phyloP scores from a whole-genome alignment of 75 land plant genomes.

The Pinus albicaulis region DNA sequence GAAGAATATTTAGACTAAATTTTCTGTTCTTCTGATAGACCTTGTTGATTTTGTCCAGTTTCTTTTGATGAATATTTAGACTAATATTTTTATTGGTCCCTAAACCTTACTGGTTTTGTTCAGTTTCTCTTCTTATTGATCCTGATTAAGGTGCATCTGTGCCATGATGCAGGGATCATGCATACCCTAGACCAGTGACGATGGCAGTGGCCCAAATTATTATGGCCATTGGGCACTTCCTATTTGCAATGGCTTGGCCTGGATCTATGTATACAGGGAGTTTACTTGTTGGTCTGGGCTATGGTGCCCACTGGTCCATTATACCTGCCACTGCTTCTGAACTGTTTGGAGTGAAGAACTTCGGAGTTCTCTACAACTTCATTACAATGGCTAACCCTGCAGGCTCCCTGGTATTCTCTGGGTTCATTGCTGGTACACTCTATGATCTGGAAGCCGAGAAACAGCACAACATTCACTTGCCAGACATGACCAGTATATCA shows the following conservation, averaged over 20 bases:
- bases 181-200: no score
- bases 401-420: constrained; percentile 64
- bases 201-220: constrained; percentile 57
- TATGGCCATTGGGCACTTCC: constrained; percentile 65
- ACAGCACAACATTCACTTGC: constrained; percentile 27
- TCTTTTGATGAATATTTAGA: no score
- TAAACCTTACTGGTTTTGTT: no score
- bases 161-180: no score
- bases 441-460: constrained; percentile 86
- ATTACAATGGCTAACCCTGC: constrained; percentile 38
- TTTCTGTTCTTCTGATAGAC: no score
- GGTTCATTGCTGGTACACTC: constrained; percentile 75
- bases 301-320: constrained; percentile 70
- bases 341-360: constrained; percentile 77
- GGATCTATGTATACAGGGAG: constrained; percentile 68
- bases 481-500: constrained; percentile 9
- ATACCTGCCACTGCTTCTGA: constrained; percentile 72
- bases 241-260: constrained; percentile 65
- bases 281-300: constrained; percentile 65
- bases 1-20: no score
- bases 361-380: constrained; percentile 73
- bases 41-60: no score
- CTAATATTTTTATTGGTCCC: no score
- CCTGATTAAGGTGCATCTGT: no score
- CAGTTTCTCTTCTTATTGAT: no score